A percentile compares a stretch with the other conserved stretches of the same genome.
Conservation (phyloP, 495 filamentous ascomycete species). For the Podospora conica region DNA sequence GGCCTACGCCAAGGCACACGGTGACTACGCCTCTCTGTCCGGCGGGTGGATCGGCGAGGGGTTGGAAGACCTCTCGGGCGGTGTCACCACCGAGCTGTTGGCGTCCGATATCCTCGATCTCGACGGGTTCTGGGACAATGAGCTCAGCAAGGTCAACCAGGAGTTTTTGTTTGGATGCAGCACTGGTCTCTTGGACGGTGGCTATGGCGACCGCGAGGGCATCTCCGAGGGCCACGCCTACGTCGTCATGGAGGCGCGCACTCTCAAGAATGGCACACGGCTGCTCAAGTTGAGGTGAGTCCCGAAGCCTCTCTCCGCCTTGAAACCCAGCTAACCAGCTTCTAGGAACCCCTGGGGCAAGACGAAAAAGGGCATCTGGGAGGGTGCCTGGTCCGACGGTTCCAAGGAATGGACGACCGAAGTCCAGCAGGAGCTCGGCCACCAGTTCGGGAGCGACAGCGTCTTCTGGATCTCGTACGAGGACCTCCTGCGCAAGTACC, state of each 20-base stretch:
- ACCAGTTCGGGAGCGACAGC: conserved; percentile 87
- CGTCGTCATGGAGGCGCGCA: conserved; percentile 74
- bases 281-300: conserved; percentile 42
- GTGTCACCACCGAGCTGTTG: conserved; percentile 79
- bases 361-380: conserved; percentile 65
- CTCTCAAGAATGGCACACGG: conserved; percentile 41
- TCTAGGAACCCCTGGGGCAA: conserved; percentile 77
- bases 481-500: conserved; percentile 80
- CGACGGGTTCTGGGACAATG: conserved; percentile 83
- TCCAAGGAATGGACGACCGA: conserved; percentile 93
- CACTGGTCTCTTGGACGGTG: conserved; percentile 59
- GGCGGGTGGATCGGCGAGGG: conserved; percentile 87
- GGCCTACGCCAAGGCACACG: conserved; percentile 93
- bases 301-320: not conserved
- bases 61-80: conserved; percentile 88
- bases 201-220: conserved; percentile 62
- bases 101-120: conserved; percentile 84
- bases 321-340: conserved; percentile 9
- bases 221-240: conserved; percentile 83
- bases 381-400: conserved; percentile 80
- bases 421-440: conserved; percentile 73
- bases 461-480: conserved; percentile 67
- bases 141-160: conserved; percentile 78
- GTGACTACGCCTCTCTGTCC: conserved; percentile 70
- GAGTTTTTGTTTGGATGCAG: conserved; percentile 87